Evolutionary conservation across 129 eudicot genomes (phyloP), one percentile per base, ranked within the genome.

Genomic region (Cynara cardunculus): DNA sequence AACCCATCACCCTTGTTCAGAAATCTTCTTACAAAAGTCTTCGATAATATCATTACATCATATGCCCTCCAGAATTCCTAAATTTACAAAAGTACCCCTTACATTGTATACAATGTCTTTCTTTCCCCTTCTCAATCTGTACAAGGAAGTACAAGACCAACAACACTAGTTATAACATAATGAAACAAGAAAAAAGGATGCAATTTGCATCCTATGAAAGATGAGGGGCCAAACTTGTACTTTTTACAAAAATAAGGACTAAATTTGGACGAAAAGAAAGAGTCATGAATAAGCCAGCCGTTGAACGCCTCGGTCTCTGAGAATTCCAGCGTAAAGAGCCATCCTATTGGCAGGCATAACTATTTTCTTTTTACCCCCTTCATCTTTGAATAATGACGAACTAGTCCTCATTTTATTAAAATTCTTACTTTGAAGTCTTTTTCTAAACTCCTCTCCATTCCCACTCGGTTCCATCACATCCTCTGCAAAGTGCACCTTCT

Each of bases 381-480:
- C 68, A 76, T 82, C 82, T 82, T 69, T 76, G 3, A 44, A 59
- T 6, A 82, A 53, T 25, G 81, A 82, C 78, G 77, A 76, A 70
- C 9, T 46, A 76, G 81, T 76, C 67, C 78, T 82, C 73, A 59
- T 2, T 11, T 76, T 76, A 2, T 71, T 32, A 9, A 76, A 35
- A 25, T 12, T 82, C 67, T 76, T 82, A 59, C 72, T 76, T 76
- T 34, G 18, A 56, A 34, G 77, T 74, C 88, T 85, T 73, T 70
- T 82, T 76, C 98, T 89, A 72, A 91, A 93, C 76, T 88, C 93
- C 1, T 93, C 94, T 9, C 92, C 87, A 76, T 88, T 91, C 5
- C 98, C 94, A 16, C 27, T 74, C 46, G 98, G 94, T 71, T 91
- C 98, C 87, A 89, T 91, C 87, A 93, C 98, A 76, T 93, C 94